phyloP scores from a whole-genome alignment of 2,329 filamentous ascomycete species.

The Ascochyta clinopodiicola region DNA sequence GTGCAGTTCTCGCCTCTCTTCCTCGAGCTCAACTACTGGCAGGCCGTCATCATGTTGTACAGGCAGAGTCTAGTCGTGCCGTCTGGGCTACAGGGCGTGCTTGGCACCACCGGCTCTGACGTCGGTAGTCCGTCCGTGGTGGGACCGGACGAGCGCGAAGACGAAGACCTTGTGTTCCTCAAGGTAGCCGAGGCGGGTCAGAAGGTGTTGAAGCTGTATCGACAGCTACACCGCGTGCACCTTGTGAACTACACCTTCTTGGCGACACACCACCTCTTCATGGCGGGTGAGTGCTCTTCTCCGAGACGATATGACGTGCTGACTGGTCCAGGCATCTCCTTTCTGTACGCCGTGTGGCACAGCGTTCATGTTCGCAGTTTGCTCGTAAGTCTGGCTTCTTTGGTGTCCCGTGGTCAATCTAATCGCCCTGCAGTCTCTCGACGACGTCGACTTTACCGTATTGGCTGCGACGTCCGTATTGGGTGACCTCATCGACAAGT shows the following conservation, averaged over 20 bases:
- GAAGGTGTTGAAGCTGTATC: slow-evolving; percentile 87
- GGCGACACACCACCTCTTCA: slow-evolving; percentile 95
- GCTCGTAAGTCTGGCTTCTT: slow-evolving; percentile 65
- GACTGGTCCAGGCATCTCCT: slow-evolving; percentile 71
- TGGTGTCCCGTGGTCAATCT: neutral
- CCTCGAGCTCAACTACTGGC: slow-evolving; percentile 95
- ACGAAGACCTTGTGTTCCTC: slow-evolving; percentile 89
- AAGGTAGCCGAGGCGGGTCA: slow-evolving; percentile 96
- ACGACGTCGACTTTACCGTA: slow-evolving; percentile 97
- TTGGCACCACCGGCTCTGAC: slow-evolving; percentile 63
- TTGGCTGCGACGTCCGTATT: slow-evolving; percentile 92
- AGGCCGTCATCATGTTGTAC: slow-evolving; percentile 94
- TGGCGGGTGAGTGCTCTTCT: slow-evolving; percentile 71
- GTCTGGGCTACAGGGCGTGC: slow-evolving; percentile 81
- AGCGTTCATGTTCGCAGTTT: slow-evolving; percentile 85
- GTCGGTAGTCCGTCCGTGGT: slow-evolving; percentile 64
- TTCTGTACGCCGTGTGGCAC: slow-evolving; percentile 97
- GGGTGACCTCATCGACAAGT: slow-evolving; percentile 90
- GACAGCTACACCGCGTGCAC: slow-evolving; percentile 84
- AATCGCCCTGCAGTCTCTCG: slow-evolving; percentile 66
- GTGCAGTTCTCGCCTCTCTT: slow-evolving; percentile 91
- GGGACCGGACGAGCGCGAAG: slow-evolving; percentile 72
- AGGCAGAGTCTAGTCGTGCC: slow-evolving; percentile 88
- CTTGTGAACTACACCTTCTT: slow-evolving; percentile 96
- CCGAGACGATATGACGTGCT: slow-evolving; percentile 17